Evolutionary conservation across 208 protist species (phyloP), one percentile per base, ranked within the genome.

Genomic region (Porcisia hertigi): DNA sequence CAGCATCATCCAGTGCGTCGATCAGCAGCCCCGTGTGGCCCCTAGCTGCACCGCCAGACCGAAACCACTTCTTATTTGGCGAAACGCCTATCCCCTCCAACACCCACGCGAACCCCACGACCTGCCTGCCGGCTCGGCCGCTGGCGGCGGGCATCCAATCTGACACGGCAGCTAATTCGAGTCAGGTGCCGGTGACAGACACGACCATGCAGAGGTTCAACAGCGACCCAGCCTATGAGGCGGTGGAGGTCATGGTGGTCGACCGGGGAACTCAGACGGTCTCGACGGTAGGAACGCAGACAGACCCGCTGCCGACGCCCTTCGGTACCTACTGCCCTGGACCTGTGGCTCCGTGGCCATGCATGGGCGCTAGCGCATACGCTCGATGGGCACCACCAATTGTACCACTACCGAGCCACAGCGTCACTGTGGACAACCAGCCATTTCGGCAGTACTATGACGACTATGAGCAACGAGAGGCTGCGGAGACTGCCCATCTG

Each of bases 251-350:
- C 25, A 92, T 91, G 88, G 86, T 95, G 36, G 88, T 93, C 11
- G 92, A 96, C 77, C 86, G 92, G 41, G 92, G 92, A 8, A 96
- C 92, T 20, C 92, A 96, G 74, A 96, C 92, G 3, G 84, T 89
- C 14, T 87, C 80, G 11, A 94, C 89, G 23, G 80, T 88, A 4
- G 81, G 82, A 3, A 89, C 84, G 64, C 92, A 96, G 73, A 96
- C 92, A n/a, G 92, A 96, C 25, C 84, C 90, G 23, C 52, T 82
- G 71, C 82, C 85, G 9, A 83, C 71, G 65, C 55, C 49, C 30
- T 52, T 64, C 36, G 82, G 75, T 18, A 58, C 74, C 16, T 77
- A 67, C 63, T 76, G 76, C 43, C 60, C 70, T 1, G 69, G 71
- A 25, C 58, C 73, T 25, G 81, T 71, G 63, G 52, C 52, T 18